Evolutionary conservation across 352 stramenopile genomes (phyloP), one percentile per base, ranked within the genome.

Genomic region (Peronospora destructor): DNA sequence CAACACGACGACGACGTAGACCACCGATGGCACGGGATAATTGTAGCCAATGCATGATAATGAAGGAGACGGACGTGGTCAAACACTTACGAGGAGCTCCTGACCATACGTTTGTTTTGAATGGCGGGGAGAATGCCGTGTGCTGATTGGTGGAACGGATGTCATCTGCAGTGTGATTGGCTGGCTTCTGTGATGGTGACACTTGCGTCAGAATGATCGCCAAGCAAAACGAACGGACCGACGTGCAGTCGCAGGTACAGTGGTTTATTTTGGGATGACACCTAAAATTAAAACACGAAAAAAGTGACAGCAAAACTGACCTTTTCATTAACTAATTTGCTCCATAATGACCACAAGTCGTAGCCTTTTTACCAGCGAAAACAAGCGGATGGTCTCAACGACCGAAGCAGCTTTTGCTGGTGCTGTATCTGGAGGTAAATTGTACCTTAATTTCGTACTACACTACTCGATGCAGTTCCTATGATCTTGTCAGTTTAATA

Each of bases 361-460:
- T 37, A 45, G 14, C 13, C 1, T 21, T 21, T 21, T 3, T 21
- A 21, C 1, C 3, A n/a, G 19, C 1, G 19, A 56, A 25, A 32
- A n/a, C 34, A 61, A 65, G 17, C 56, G 30, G n/a, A 59, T 56
- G 36, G 56, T 57, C 37, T 68, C 76, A 29, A 59, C 71, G 13
- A 63, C 62, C 8, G 61, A 89, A 41, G 77, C 77, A 2, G 76
- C 73, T 6, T 35, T 75, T 8, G 77, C 82, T 8, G 82, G 82
- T 21, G 75, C 76, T 10, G 56, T 88, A 7, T 71, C 77, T 19
- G 82, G 82, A 61, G 77, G 73, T n/a, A n/a, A n/a, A n/a, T n/a
- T n/a, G n/a, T n/a, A n/a, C n/a, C n/a, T n/a, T n/a, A n/a, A n/a
- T n/a, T n/a, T n/a, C n/a, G n/a, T n/a, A n/a, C n/a, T n/a, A n/a